Evolutionary conservation across 768 basidiomycete species (phyloP), one percentile per base, ranked within the genome.

Genomic region (Phanerochaete carnosa): DNA sequence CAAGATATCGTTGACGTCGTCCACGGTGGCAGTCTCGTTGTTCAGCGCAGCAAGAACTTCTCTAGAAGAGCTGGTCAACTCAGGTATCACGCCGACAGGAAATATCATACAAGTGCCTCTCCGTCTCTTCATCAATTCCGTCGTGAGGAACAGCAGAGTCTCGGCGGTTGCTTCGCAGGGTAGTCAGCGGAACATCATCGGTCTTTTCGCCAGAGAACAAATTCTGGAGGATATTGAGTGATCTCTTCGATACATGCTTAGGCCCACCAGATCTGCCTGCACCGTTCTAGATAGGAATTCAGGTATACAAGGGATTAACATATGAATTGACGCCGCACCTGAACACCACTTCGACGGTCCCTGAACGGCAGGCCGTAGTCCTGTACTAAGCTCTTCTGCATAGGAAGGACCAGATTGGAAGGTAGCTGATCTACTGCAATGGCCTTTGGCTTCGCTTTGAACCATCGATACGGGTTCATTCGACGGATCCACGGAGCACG

Each of bases 401-500:
- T 86, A 0, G 90, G 89, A n/a, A 93, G 77, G 15, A 91, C 84
- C 22, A 92, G 78, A 60, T 84, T 88, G 12, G 87, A 83, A 2
- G 92, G 89, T 28, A 92, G 71, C 54, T 83, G 82, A 58, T 88
- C 85, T 4, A 91, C 88, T 57, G 82, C 86, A 45, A 89, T 81
- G 0, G 84, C 84, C 59, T 86, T 87, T 0, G 91, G 89, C 66
- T 86, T 86, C 1, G 90, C 82, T 61, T 81, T 83, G 58, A 93
- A 74, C 84, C 88, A 90, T n/a, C 87, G 81, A 73, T 97, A 98
- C 1, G 94, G 95, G 69, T 98, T 96, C 33, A 94, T 72, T 51
- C 76, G 79, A 50, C 85, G 83, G 25, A 92, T 69, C 94, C 94
- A 98, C 16, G 80, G 77, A 6, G 80, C 68, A 61, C 72, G 45